phyloP scores from a whole-genome alignment of 768 basidiomycete species.

The Xerocomellus intermedius region DNA sequence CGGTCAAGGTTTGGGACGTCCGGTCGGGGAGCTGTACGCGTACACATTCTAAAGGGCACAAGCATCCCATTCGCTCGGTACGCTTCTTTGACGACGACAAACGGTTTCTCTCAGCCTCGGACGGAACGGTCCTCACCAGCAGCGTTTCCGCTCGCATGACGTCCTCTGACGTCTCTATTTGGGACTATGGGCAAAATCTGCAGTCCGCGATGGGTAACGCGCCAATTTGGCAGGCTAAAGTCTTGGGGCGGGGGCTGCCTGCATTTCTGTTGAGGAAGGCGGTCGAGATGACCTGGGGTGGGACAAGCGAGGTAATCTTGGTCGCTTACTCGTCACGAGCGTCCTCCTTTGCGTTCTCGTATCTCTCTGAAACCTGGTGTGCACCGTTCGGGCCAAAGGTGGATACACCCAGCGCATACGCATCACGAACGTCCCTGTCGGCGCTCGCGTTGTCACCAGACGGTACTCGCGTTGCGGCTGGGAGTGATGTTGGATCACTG shows the following conservation, averaged over 20 bases:
- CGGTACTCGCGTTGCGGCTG: constrained; percentile 15
- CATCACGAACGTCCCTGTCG: not conserved
- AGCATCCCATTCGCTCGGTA: not conserved
- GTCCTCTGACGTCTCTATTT: constrained; percentile 2
- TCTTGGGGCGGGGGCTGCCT: constrained; percentile 1
- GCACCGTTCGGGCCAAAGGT: not conserved
- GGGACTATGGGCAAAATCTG: not conserved
- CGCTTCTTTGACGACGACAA: constrained; percentile 8
- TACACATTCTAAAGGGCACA: constrained; percentile 8
- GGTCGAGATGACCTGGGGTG: not conserved
- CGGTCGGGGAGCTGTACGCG: constrained; percentile 8
- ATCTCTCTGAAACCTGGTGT: not conserved
- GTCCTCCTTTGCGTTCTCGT: constrained; percentile 5
- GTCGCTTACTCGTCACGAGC: constrained; percentile 1
- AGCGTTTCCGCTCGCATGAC: not conserved
- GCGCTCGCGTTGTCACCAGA: constrained; percentile 19
- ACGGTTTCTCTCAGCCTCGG: constrained; percentile 4
- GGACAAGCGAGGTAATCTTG: not conserved
- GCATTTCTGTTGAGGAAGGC: not conserved
- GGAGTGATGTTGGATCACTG: not conserved
- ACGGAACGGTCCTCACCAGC: not conserved
- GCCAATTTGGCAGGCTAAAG: constrained; percentile 4
- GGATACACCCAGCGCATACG: not conserved
- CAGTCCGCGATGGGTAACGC: not conserved
- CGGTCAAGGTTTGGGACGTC: constrained; percentile 20